Base-by-base conservation (phyloP, 2,329 filamentous ascomycete species). In the Cytospora piceae region DNA sequence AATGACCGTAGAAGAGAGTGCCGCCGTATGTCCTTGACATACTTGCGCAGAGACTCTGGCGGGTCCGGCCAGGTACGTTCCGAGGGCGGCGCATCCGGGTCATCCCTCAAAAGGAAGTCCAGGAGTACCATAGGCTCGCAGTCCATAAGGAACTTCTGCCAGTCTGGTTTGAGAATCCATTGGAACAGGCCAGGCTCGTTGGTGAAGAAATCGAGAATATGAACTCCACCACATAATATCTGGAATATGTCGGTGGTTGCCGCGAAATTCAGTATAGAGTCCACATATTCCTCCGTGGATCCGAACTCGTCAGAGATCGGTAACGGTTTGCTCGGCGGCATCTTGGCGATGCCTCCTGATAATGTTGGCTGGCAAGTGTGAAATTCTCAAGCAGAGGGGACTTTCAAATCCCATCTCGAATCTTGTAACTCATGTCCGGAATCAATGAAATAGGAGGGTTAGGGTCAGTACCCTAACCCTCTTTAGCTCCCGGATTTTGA, bases 131-230 rank as follows among this genome's bases (percentile, higher is more conserved):
- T 90, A 9, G 93, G 85, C 59, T 91, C 86, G 73, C 87, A 86
- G 22, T 83, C 77, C 42, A 90, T 79, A 70, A 98, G 89, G 79
- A 93, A 98, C 0, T 81, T 74, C 69, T 92, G 87, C 95, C 95
- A 99, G 76, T 93, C 88, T 67, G 84, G 75, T 0, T 93, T 92
- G 1, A 99, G 77, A 1, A 94, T 85, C 1, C 85, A 83, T 61
- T 90, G 86, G 75, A 97, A 99, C 0, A 97, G 83, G 69, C 93
- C 90, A 6, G 93, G 92, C 57, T 93, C 87, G 52, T 87, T 87
- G 2, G 93, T 97, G 79, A 97, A 93, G 78, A 99, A 98, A 76
- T 99, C 95, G 64, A 98, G 84, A 69, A 99, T 94, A 74, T 99
- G 95, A 0, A 98, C 92, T n/a, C 94, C 94, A 62, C 95, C 95